Evolutionary conservation across 176 grass and related monocot genomes (phyloP).

Genomic region (barley (Hordeum vulgare)): MorexV3_pseudomolecules_assembly NC_058518.1:9312973-9313472

Average conservation of each 20-base stretch:
- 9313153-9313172: neutral
- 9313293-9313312: neutral
- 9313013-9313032: too few relatives aligned
- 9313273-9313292: neutral
- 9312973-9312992: neutral
- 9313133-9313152: too few relatives aligned
- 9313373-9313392: slow-evolving; percentile 21
- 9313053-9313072: too few relatives aligned
- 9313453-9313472: slow-evolving; percentile 41
- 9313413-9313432: slow-evolving; percentile 15
- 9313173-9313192: neutral
- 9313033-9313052: neutral
- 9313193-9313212: neutral
- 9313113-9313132: too few relatives aligned
- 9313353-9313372: neutral
- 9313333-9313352: slow-evolving; percentile 13
- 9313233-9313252: neutral
- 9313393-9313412: slow-evolving; percentile 34
- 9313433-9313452: slow-evolving; percentile 9
- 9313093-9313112: neutral
- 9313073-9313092: neutral
- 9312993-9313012: too few relatives aligned
- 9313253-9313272: neutral
- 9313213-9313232: neutral
- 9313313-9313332: neutral